These are phyloP conservation scores for Vitis vinifera DNA, from an alignment of 164 flowering plant species.

Conservation along the genomic window ASM3070453v1 NC_081820.1:23642501-23643000, in stretches of 20 bases:
- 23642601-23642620: background rate
- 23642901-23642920: background rate
- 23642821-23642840: background rate
- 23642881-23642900: conserved; percentile 3
- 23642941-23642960: background rate
- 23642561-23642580: conserved; percentile 6
- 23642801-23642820: conserved; percentile 9
- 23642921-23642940: background rate
- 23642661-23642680: conserved; percentile 13
- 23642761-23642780: background rate
- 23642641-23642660: conserved; percentile 6
- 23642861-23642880: conserved; percentile 15
- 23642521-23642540: too few relatives aligned
- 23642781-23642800: conserved; percentile 18
- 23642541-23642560: conserved; percentile 4
- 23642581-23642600: conserved; percentile 6
- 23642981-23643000: background rate
- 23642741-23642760: conserved; percentile 11
- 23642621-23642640: background rate
- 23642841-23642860: conserved; percentile 9
- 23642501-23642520: conserved; percentile 14
- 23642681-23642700: background rate
- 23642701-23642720: conserved; percentile 28
- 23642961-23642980: conserved; percentile 10
- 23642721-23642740: conserved; percentile 25